These are phyloP conservation scores for Hylodesmum podocarpum DNA, from an alignment of 306 rosid species.

Conservation along the genomic window DNA sequence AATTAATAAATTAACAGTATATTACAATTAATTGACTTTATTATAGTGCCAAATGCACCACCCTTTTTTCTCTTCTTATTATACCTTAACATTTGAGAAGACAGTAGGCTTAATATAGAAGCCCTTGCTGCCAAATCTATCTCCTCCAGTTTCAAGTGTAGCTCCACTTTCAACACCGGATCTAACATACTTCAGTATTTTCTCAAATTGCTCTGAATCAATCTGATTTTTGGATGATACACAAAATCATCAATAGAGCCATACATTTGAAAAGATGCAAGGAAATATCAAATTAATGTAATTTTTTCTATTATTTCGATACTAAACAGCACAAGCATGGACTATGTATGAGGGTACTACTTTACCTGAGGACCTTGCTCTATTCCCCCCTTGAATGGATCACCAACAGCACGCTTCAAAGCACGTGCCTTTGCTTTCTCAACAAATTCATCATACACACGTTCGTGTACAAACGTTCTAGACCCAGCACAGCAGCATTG, in stretches of 20 bases:
- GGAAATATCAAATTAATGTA: background rate
- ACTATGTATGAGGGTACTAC: background rate
- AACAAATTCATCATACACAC: slow-evolving; percentile 64
- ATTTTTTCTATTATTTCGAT: background rate
- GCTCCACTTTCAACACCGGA: slow-evolving; percentile 73
- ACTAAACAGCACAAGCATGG: background rate
- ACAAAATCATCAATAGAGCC: background rate
- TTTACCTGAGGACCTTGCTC: slow-evolving; percentile 93
- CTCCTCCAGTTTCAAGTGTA: slow-evolving; percentile 70
- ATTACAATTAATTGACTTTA: too few relatives aligned
- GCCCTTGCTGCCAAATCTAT: slow-evolving; percentile 58
- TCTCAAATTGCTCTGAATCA: slow-evolving; percentile 65
- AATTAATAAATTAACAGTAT: too few relatives aligned
- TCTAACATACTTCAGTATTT: slow-evolving; percentile 62
- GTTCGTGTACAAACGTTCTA: slow-evolving; percentile 80
- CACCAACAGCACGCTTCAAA: slow-evolving; percentile 68
- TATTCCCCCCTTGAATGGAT: slow-evolving; percentile 68
- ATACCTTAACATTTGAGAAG: slow-evolving; percentile 67
- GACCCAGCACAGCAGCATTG: slow-evolving; percentile 94
- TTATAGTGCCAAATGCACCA: too few relatives aligned
- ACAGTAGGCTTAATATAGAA: slow-evolving; percentile 75
- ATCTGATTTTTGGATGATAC: slow-evolving; percentile 42
- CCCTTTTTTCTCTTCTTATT: too few relatives aligned
- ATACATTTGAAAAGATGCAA: background rate
- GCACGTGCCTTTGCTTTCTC: slow-evolving; percentile 77